phyloP scores from a whole-genome alignment of 495 filamentous ascomycete species.

The Opeltia flavorubescens region DNA sequence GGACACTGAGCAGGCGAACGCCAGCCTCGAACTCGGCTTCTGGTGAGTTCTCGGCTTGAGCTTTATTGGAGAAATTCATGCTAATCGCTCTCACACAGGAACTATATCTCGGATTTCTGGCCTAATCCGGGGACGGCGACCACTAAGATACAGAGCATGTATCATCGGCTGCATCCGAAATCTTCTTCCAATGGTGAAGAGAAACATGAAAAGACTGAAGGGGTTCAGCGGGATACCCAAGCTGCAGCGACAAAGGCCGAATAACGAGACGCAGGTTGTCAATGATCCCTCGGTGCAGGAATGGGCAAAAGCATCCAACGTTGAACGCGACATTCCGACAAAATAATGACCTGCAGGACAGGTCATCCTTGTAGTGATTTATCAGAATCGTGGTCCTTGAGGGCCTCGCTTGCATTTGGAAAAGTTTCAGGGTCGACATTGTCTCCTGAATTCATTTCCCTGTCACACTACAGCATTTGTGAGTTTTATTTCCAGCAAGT shows the following conservation, averaged over 20 bases:
- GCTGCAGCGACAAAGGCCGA: background rate
- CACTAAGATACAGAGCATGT: conserved; percentile 34
- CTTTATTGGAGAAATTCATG: background rate
- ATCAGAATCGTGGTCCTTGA: no score
- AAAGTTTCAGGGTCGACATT: background rate
- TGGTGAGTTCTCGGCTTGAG: conserved; percentile 25
- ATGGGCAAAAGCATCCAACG: background rate
- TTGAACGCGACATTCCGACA: background rate
- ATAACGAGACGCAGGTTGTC: no score
- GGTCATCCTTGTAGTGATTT: background rate
- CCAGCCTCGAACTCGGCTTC: conserved; percentile 28
- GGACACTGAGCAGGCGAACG: conserved; percentile 2
- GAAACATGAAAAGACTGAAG: background rate
- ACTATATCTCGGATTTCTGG: conserved; percentile 36
- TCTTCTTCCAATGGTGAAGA: background rate
- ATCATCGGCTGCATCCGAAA: conserved; percentile 23
- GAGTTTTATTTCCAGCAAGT: background rate
- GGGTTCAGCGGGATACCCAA: conserved; percentile 4
- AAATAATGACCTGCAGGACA: background rate
- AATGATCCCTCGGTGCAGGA: no score
- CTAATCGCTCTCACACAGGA: conserved; percentile 20
- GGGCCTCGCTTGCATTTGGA: background rate
- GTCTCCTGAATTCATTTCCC: no score
- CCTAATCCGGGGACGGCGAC: conserved; percentile 34
- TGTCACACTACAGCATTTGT: no score